Base-by-base conservation (phyloP, 2,329 filamentous ascomycete species). In the Penicillium nordicum region DNA sequence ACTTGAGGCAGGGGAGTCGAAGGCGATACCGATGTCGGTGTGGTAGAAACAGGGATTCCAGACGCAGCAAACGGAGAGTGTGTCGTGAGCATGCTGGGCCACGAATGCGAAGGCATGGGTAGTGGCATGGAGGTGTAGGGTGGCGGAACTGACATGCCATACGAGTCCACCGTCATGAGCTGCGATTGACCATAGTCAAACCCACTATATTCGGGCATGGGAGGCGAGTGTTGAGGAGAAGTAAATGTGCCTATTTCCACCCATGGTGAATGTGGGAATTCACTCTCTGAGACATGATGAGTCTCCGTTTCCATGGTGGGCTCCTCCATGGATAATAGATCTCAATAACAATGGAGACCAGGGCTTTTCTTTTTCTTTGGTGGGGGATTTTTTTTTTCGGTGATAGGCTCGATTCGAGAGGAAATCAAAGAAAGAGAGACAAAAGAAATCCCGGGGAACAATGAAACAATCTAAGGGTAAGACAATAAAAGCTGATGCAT, bases 61-160 rank as follows among this genome's bases (percentile, higher is more conserved):
- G 84, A 79, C 40, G 86, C 80, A 43, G 84, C 80, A 67, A 85
- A 90, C 63, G 74, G 84, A 42, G 83, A 80, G 43, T 89, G 88
- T 62, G 88, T 88, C 44, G 88, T 89, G 70, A 93, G 78, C 82
- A 92, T 88, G 72, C 89, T 93, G 8, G 90, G 90, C 90, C 90
- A 95, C 60, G 71, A 65, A 50, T 87, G 82, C 45, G 81, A 81
- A 23, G 87, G 86, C 78, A 89, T 88, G 65, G 90, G 86, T 62
- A 92, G 78, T 69, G 89, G 87, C 23, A 89, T 84, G 32, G 79
- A 76, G 40, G 76, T 75, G 64, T 82, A 80, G 58, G 83, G 78
- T 59, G 83, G 80, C 64, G 82, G 82, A 63, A 84, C 80, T 65
- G 85, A 81, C 63, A 80, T 78, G 62, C 72, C 75, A 65, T 79